Conservation (phyloP, 2,329 filamentous ascomycete genomes). For the Macrophomina phaseolina region DNA sequence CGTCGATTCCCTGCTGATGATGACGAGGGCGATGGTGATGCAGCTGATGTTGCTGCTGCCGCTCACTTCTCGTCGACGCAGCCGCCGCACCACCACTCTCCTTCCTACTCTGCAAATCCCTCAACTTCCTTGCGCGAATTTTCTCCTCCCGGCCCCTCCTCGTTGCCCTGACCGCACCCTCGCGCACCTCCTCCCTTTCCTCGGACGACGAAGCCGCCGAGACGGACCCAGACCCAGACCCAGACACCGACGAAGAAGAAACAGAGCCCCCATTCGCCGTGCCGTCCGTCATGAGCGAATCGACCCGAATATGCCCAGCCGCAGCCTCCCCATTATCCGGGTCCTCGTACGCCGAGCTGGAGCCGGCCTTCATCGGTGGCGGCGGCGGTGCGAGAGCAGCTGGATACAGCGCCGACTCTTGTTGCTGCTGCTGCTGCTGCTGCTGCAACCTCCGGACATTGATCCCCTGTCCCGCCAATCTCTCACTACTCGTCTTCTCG, state of each 20-base stretch:
- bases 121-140: conserved; percentile 40
- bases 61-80: neutral
- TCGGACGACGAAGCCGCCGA: neutral
- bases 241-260: no score
- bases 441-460: neutral
- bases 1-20: conserved; percentile 27
- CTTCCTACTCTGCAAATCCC: conserved; percentile 33
- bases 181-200: neutral
- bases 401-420: neutral
- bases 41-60: neutral
- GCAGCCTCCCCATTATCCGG: neutral
- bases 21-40: neutral
- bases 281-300: conserved; percentile 22
- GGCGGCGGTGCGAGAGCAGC: no score
- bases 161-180: neutral
- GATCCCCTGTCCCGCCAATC: conserved; percentile 27
- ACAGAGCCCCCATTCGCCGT: neutral
- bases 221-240: neutral
- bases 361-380: no score
- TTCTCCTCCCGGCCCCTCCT: conserved; percentile 36
- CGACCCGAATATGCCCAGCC: conserved; percentile 11
- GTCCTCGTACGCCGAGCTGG: neutral
- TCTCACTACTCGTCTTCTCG: conserved; percentile 22
- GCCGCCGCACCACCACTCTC: neutral
- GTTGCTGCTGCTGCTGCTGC: neutral